phyloP scores from a whole-genome alignment of 2,329 filamentous ascomycete genomes.

The Ceratocystis ficicola region DNA sequence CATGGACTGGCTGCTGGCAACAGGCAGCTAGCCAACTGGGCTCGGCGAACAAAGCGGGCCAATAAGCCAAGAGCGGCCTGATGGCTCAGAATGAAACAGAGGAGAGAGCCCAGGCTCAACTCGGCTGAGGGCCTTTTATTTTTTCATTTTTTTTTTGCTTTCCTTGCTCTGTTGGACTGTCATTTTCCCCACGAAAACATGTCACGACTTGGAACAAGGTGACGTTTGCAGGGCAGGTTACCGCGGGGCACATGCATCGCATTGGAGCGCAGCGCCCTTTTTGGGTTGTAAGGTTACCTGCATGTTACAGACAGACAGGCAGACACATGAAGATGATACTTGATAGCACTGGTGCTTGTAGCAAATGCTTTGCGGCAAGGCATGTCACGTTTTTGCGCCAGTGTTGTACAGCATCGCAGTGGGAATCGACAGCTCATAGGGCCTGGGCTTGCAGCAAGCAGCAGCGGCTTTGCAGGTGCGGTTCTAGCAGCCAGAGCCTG shows the following conservation, averaged over 20 bases:
- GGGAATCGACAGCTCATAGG: neutral
- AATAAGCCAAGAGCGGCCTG: neutral
- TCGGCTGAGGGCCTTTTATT: neutral
- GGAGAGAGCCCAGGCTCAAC: neutral
- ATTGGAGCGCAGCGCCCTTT: neutral
- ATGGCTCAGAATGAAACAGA: slow-evolving; percentile 3
- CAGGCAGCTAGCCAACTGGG: too few relatives aligned
- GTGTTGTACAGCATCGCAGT: neutral
- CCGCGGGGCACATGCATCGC: neutral
- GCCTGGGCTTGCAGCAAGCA: neutral
- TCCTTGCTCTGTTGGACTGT: neutral
- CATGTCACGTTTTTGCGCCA: neutral
- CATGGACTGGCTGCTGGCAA: neutral
- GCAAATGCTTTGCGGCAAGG: neutral
- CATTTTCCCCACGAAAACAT: neutral
- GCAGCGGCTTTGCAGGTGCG: neutral
- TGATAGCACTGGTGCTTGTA: neutral
- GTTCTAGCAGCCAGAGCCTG: neutral
- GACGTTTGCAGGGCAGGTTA: neutral
- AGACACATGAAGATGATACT: neutral
- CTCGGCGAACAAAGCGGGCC: neutral
- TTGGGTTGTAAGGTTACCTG: neutral
- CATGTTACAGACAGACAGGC: neutral
- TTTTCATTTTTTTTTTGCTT: neutral
- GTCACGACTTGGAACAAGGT: neutral